phyloP scores from a whole-genome alignment of 2,329 filamentous ascomycete species.

The Fusarium guadeloupense region DNA sequence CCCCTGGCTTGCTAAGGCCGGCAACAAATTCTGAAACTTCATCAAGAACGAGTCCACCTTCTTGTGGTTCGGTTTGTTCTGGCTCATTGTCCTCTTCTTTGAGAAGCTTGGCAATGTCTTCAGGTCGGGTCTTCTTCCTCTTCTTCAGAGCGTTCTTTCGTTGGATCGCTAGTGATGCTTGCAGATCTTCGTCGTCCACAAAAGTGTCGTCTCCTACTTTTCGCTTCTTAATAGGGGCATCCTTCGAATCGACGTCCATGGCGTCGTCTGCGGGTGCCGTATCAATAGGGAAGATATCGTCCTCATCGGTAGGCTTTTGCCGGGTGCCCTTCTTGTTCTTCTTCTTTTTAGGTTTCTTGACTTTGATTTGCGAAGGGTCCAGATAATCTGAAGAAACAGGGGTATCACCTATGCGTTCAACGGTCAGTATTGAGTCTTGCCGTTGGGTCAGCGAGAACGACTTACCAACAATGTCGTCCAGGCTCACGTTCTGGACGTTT shows the following conservation, averaged over 20 bases:
- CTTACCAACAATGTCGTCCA: conserved; percentile 77
- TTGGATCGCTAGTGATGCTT: conserved; percentile 85
- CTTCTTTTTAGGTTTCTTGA: conserved; percentile 96
- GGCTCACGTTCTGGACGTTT: conserved; percentile 75
- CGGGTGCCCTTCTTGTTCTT: conserved; percentile 83
- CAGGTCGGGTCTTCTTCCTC: conserved; percentile 84
- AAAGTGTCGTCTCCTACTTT: conserved; percentile 73
- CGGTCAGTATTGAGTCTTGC: conserved; percentile 14
- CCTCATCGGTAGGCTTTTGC: conserved; percentile 72
- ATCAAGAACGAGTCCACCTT: conserved; percentile 83
- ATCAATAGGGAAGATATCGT: conserved; percentile 64
- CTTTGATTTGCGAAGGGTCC: conserved; percentile 85
- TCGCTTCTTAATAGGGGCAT: conserved; percentile 63
- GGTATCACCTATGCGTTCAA: conserved; percentile 33
- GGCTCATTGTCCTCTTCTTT: conserved; percentile 68
- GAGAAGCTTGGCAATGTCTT: conserved; percentile 86
- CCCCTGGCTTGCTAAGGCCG: conserved; percentile 76
- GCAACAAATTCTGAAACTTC: conserved; percentile 96
- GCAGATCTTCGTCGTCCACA: conserved; percentile 91
- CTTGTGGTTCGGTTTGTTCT: conserved; percentile 52
- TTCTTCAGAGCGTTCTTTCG: conserved; percentile 88
- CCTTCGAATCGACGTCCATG: conserved; percentile 82
- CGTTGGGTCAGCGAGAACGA: neutral
- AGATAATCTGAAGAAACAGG: conserved; percentile 81
- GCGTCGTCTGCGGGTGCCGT: conserved; percentile 50